Conservation (phyloP, 441 rosid species). For the Gossypium gossypioides region DNA sequence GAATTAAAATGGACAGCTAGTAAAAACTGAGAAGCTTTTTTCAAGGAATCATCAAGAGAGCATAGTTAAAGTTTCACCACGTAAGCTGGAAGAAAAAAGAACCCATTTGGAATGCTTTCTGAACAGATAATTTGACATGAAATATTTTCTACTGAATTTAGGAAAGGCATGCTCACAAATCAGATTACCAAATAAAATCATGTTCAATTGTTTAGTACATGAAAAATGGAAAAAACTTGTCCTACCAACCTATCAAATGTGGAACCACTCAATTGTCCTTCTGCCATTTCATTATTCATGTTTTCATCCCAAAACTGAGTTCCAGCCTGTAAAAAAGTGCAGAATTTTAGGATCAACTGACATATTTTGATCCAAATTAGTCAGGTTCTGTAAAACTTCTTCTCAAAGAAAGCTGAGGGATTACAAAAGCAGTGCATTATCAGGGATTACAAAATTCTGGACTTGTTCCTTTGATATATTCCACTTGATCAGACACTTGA, state of each 20-base stretch:
- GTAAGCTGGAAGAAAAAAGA: background rate
- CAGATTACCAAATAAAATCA: background rate
- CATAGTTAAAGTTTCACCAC: background rate
- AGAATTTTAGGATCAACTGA: background rate
- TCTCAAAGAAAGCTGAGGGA: background rate
- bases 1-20: background rate
- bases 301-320: constrained; percentile 94
- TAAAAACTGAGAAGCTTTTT: background rate
- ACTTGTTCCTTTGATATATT: background rate
- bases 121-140: background rate
- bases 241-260: constrained; percentile 65
- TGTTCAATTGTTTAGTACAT: background rate
- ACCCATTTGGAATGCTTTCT: background rate
- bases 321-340: constrained; percentile 53
- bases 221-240: background rate
- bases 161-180: background rate
- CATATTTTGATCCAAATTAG: background rate
- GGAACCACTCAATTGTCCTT: constrained; percentile 65
- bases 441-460: background rate
- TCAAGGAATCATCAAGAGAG: background rate
- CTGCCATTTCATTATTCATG: constrained; percentile 72
- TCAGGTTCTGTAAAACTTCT: background rate
- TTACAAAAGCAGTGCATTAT: background rate
- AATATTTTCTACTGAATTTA: background rate
- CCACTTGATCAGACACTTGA: background rate